A percentile compares a stretch with the other conserved stretches of the same genome.
Conservation (phyloP, 768 basidiomycete species). For the Sporobolomyces phaffii region DNA sequence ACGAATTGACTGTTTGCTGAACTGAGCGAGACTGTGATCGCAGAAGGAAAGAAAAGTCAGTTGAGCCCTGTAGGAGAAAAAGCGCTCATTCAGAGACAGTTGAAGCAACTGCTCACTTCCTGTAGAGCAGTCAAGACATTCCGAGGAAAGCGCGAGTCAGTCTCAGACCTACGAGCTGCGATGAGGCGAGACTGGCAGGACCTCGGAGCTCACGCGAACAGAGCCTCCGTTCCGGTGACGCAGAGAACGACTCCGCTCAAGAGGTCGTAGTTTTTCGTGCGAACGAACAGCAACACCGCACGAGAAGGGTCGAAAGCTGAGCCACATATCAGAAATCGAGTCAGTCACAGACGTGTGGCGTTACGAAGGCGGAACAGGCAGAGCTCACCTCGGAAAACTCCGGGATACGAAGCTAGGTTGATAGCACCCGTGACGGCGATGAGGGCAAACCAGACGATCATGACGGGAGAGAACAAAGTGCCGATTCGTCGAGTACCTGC, state of each 20-base stretch:
- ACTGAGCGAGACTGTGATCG: conserved; percentile 62
- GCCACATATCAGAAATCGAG: too few relatives aligned
- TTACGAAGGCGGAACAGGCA: not conserved
- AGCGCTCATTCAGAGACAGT: too few relatives aligned
- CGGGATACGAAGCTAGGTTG: conserved; percentile 9
- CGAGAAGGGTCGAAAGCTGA: conserved; percentile 62
- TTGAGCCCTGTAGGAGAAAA: too few relatives aligned
- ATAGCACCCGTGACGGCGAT: conserved; percentile 35
- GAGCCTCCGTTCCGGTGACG: conserved; percentile 64
- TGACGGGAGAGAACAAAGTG: conserved; percentile 57
- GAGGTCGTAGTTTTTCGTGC: conserved; percentile 58
- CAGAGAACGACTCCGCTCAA: conserved; percentile 62
- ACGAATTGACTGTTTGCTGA: conserved; percentile 59
- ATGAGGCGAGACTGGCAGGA: too few relatives aligned
- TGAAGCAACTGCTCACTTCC: too few relatives aligned
- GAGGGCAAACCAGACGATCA: conserved; percentile 57
- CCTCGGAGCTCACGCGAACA: conserved; percentile 56
- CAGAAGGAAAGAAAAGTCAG: not conserved
- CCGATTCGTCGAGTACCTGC: conserved; percentile 58
- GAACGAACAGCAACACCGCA: conserved; percentile 61
- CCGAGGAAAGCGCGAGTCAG: too few relatives aligned
- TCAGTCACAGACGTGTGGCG: not conserved
- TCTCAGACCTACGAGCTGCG: too few relatives aligned
- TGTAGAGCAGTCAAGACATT: too few relatives aligned
- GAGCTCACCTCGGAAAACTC: conserved; percentile 15